Base-by-base conservation (phyloP, 257 asterid species). In the Solanum tarapatanum region DNA sequence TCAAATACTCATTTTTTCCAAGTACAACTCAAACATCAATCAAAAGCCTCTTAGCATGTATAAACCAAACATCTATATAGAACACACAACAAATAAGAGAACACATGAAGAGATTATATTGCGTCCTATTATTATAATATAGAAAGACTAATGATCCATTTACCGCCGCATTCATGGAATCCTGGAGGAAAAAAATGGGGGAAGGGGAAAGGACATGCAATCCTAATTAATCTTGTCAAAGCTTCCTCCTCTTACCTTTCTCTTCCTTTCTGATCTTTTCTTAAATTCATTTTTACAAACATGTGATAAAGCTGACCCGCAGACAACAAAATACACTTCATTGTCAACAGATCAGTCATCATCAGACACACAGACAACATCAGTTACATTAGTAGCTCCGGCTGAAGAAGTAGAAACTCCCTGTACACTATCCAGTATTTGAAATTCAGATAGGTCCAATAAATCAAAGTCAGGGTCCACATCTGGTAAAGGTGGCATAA, bases 321-420 rank as follows among this genome's bases (percentile, higher is more conserved):
- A 7, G 41, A 28, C 68, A 26, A 80, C 84, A 45, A 80, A 26
- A 26, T 16, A 45, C 37, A 43, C 68, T 45, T 80, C 84, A 45
- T 80, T 30, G 26, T 28, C 26, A 37, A 43, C 84, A 82, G 14
- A 48, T 90, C 90, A 93, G 32, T 94, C 94, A 5, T 93, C 98
- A 75, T 95, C 98, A 19, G 98, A 95, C 75, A 94, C 90, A 90
- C 93, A 93, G 87, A 95, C 96, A 19, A 94, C 94, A 85, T 90
- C 89, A 12, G 89, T 37, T 17, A 93, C 94, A 82, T 88, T 87
- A 26, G 89, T 45, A 28, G 89, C 76, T 43, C 60, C 69, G 35
- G 88, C 89, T 55, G 88, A 70, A 58, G 92, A 79, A 60, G 87
- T 64, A 74, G 85, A 32, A 58, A 86, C 90, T 85, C 87, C 88